Evolutionary conservation across 768 basidiomycete genomes (phyloP), one percentile per base, ranked within the genome.

Genomic region (Asterophora parasitica): DNA sequence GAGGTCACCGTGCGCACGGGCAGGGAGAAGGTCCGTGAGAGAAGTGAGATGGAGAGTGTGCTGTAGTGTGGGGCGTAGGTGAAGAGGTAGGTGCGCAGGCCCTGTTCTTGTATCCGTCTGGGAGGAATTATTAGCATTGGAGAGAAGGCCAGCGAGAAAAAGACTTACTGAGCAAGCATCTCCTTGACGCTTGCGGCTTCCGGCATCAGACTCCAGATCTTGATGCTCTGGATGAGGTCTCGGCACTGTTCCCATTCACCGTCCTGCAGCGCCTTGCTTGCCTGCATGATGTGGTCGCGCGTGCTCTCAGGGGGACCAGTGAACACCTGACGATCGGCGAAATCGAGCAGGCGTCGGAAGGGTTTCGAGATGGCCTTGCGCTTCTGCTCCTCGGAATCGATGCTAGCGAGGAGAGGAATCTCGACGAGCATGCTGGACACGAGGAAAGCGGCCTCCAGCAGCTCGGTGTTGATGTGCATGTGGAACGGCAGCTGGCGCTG

Each of bases 391-490:
- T 98, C 93, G 2, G 88, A 88, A 54, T 96, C 92, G 52, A 93
- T 89, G 64, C 88, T 92, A 3, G 96, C 96, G 13, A 98, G 73
- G 17, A 97, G 70, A 2, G 96, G 96, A 13, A 99, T 93, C 70
- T 98, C 96, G 32, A 97, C 87, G 31, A 99, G 78, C 96, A 99
- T 99, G 70, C 94, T 97, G 12, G 92, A 94, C 13, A 96, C 93
- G 35, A 99, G 77, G 75, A 98, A 99, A 1, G 92, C 96, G 15
- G 94, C 94, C 67, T 98, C 96, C 46, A 98, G 74, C 7, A 99
- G 76, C 67, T 98, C 96, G 11, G 96, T 92, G 72, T 98, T 99
- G 69, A 98, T 93, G 68, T 99, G 96, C 88, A 98, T 89, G 67
- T 99, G 96, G 85, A 98, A 99, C 23, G 96, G 96, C 17, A 99